phyloP scores from a whole-genome alignment of 306 rosid species.

The Trichosanthes cucumerina region DNA sequence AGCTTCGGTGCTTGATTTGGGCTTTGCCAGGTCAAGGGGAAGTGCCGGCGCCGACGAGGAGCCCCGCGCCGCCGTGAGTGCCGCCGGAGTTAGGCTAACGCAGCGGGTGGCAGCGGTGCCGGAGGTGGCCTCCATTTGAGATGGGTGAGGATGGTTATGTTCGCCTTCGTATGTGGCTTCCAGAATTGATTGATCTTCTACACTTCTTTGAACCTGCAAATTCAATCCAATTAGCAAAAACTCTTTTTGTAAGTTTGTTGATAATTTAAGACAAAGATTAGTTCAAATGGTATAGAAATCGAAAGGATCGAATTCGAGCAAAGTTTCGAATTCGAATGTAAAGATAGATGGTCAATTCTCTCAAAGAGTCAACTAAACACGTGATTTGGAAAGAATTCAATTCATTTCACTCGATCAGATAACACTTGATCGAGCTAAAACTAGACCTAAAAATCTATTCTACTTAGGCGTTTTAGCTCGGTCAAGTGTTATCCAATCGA shows the following conservation, averaged over 20 bases:
- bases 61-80: constrained; percentile 30
- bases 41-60: constrained; percentile 30
- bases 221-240: background rate
- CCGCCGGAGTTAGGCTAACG: constrained; percentile 28
- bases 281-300: too few species aligned
- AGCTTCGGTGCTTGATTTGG: constrained; percentile 32
- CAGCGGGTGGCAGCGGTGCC: constrained; percentile 36
- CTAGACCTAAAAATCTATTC: too few species aligned
- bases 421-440: too few species aligned
- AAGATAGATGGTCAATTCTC: too few species aligned
- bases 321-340: too few species aligned
- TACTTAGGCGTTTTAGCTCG: too few species aligned
- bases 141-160: constrained; percentile 69
- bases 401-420: too few species aligned
- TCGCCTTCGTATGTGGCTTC: constrained; percentile 98
- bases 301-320: too few species aligned
- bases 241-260: background rate
- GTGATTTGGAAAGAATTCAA: too few species aligned
- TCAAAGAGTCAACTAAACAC: too few species aligned
- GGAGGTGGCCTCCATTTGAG: constrained; percentile 47
- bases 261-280: background rate
- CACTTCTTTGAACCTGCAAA: constrained; percentile 87
- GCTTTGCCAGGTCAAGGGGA: constrained; percentile 50
- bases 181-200: constrained; percentile 73
- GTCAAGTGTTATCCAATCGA: too few species aligned